phyloP scores from a whole-genome alignment of 805 yeast genomes.

The Kluyveromyces lactis region DNA sequence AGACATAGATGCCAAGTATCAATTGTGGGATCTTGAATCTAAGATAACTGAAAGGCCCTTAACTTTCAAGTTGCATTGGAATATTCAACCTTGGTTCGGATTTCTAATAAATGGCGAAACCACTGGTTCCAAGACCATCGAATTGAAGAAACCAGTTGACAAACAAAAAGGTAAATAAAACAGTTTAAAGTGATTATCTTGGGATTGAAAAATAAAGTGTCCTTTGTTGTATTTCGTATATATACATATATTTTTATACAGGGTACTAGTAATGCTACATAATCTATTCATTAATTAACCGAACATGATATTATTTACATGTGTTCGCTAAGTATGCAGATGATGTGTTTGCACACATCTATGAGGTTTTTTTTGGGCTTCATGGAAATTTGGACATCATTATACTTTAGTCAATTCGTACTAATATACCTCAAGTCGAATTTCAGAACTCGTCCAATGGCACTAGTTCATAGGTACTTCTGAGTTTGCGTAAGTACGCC shows the following conservation, averaged over 20 bases:
- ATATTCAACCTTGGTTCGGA: slow-evolving; percentile 88
- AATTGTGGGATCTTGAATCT: slow-evolving; percentile 77
- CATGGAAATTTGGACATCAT: too few species aligned
- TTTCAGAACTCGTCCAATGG: slow-evolving; percentile 7
- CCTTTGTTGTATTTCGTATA: too few species aligned
- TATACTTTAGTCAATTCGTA: too few species aligned
- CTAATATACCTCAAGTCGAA: too few species aligned
- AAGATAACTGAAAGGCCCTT: slow-evolving; percentile 55
- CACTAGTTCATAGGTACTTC: slow-evolving; percentile 11
- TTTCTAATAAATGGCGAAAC: slow-evolving; percentile 63
- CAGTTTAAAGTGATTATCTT: too few species aligned
- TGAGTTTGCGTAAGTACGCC: slow-evolving; percentile 12
- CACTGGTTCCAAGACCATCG: slow-evolving; percentile 10
- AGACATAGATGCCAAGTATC: slow-evolving; percentile 60
- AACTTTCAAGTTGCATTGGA: slow-evolving; percentile 70
- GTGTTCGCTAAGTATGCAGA: not conserved
- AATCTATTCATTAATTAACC: not conserved
- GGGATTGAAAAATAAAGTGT: too few species aligned
- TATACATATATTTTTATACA: not conserved
- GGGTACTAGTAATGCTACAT: not conserved
- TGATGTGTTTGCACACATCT: too few species aligned
- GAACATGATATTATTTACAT: not conserved
- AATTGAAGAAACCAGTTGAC: not conserved
- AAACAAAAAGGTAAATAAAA: not conserved
- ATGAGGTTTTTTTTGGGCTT: too few species aligned